Evolutionary conservation across 2,329 filamentous ascomycete genomes (phyloP).

Genomic region (Cryoendolithus antarcticus): DNA sequence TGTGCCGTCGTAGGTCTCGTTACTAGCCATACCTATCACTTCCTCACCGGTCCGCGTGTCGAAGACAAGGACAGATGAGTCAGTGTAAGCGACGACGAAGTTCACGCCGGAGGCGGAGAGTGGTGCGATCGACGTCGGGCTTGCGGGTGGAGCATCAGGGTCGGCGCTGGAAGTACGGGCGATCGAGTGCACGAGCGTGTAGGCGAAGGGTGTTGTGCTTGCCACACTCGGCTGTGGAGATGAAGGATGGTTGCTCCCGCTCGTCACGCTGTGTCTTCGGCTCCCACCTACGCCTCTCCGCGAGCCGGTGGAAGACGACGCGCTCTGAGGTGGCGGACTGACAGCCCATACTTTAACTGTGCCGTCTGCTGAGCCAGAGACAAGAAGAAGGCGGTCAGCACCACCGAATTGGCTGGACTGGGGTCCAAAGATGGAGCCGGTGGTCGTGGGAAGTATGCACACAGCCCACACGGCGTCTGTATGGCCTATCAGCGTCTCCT

Average conservation of each 20-base stretch:
- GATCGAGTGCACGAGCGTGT: constrained; percentile 81
- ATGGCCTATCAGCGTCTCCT: constrained; percentile 86
- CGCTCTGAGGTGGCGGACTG: constrained; percentile 74
- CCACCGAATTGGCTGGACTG: constrained; percentile 57
- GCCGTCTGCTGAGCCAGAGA: constrained; percentile 81
- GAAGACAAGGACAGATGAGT: constrained; percentile 82
- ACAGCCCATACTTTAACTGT: constrained; percentile 90
- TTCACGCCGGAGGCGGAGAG: constrained; percentile 71
- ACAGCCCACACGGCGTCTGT: constrained; percentile 94
- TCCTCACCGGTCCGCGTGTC: constrained; percentile 88
- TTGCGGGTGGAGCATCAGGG: constrained; percentile 32
- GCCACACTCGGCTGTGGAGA: constrained; percentile 82
- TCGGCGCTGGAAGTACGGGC: constrained; percentile 44
- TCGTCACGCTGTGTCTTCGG: constrained; percentile 84
- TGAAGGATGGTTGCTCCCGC: constrained; percentile 80
- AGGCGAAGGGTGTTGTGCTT: constrained; percentile 73
- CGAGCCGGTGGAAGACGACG: constrained; percentile 63
- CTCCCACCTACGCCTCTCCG: constrained; percentile 61
- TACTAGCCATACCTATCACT: constrained; percentile 80
- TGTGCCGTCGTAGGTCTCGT: constrained; percentile 87
- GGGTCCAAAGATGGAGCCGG: constrained; percentile 66
- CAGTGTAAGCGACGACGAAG: constrained; percentile 86
- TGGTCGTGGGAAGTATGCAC: constrained; percentile 76
- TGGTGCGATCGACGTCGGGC: constrained; percentile 85
- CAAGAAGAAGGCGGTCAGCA: constrained; percentile 77